phyloP scores from a whole-genome alignment of 805 yeast species.

The Yarrowia sp. region DNA sequence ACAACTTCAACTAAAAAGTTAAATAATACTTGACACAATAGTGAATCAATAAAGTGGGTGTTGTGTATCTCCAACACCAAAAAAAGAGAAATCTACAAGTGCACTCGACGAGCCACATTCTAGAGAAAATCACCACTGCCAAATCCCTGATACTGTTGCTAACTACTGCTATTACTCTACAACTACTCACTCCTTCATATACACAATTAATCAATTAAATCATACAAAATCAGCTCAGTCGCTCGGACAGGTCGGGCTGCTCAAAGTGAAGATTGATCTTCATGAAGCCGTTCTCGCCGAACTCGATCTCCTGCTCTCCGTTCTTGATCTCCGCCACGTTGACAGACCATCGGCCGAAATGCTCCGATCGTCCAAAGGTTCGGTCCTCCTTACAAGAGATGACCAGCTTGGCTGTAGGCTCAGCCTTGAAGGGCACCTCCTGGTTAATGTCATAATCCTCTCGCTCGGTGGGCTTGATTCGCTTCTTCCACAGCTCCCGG shows the following conservation, averaged over 20 bases:
- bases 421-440: slow-evolving; percentile 30
- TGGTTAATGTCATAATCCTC: slow-evolving; percentile 26
- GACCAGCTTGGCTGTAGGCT: slow-evolving; percentile 28
- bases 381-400: slow-evolving; percentile 27
- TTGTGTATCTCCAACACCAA: too few species aligned
- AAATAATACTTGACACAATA: too few species aligned
- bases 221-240: slow-evolving; percentile 12
- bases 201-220: slow-evolving; percentile 15
- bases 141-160: too few species aligned
- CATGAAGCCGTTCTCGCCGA: slow-evolving; percentile 33
- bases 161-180: too few species aligned
- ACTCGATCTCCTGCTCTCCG: slow-evolving; percentile 35
- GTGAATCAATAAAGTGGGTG: too few species aligned
- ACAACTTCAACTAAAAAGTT: too few species aligned
- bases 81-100: too few species aligned
- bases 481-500: slow-evolving; percentile 67
- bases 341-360: slow-evolving; percentile 30
- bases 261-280: slow-evolving; percentile 23
- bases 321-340: slow-evolving; percentile 29
- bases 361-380: slow-evolving; percentile 25
- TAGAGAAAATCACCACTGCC: too few species aligned
- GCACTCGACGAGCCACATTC: too few species aligned
- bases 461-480: slow-evolving; percentile 59
- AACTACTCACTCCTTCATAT: too few species aligned
- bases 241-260: slow-evolving; percentile 35